Evolutionary conservation across 2,329 filamentous ascomycete species (phyloP).

Genomic region (Fusarium humuli): DNA sequence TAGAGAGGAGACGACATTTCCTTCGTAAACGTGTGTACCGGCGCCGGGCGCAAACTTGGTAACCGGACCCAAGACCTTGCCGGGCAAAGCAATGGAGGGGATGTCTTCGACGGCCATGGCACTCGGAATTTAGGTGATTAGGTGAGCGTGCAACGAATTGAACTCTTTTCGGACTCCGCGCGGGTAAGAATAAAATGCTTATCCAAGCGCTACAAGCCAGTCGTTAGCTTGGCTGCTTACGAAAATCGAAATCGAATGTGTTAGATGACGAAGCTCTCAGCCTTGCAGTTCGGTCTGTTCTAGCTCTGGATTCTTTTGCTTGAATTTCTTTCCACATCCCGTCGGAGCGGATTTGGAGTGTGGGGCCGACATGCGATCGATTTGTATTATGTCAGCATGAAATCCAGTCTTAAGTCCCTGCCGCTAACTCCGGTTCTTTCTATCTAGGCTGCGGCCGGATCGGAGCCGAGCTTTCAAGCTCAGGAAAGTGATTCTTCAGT

Average conservation of each 20-base stretch:
- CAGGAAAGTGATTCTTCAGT: constrained; percentile 8
- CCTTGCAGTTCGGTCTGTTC: constrained; percentile 21
- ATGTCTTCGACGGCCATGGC: constrained; percentile 50
- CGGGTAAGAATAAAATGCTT: constrained; percentile 11
- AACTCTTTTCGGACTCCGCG: constrained; percentile 12
- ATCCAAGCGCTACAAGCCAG: constrained; percentile 11
- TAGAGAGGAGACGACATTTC: constrained; percentile 83
- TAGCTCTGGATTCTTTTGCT: constrained; percentile 1
- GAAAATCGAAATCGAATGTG: constrained; percentile 1
- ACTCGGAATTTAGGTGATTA: constrained; percentile 18
- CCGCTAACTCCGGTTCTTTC: constrained; percentile 44
- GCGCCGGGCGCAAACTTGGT: constrained; percentile 77
- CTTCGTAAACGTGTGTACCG: constrained; percentile 84
- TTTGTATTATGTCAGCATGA: constrained; percentile 34
- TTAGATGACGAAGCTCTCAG: constrained; percentile 30
- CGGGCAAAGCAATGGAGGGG: constrained; percentile 78
- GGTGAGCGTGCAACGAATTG: constrained; percentile 20
- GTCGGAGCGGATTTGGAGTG: constrained; percentile 22
- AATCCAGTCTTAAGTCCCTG: constrained; percentile 42
- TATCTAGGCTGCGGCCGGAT: constrained; percentile 25
- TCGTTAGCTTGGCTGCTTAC: constrained; percentile 17
- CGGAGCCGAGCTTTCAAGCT: constrained; percentile 35
- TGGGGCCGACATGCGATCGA: constrained; percentile 28
- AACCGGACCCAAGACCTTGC: constrained; percentile 79
- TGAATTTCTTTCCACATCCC: constrained; percentile 31